Evolutionary conservation across 257 asterid species (phyloP).

Genomic region (Solanum phureja): DNA sequence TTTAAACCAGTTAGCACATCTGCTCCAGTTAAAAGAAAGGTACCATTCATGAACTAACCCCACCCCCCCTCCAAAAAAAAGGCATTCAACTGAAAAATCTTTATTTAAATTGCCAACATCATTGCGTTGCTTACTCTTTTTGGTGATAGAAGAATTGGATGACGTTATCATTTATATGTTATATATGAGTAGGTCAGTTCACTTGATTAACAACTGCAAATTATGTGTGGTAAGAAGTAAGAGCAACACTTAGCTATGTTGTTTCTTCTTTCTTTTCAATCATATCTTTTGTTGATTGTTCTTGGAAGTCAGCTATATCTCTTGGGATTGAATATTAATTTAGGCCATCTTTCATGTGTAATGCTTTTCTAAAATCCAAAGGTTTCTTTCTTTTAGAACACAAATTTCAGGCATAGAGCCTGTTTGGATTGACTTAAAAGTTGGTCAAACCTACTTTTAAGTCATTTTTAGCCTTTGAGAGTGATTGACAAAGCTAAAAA

Average conservation of each 20-base stretch:
- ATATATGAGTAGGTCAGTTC: neutral
- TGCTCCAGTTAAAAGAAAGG: constrained; percentile 76
- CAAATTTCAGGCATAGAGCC: neutral
- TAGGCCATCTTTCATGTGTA: neutral
- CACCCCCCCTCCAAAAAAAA: neutral
- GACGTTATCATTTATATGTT: neutral
- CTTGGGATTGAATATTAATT: neutral
- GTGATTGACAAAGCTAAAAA: neutral
- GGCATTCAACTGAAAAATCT: neutral
- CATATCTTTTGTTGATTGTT: neutral
- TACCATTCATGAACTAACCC: constrained; percentile 5
- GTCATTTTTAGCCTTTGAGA: neutral
- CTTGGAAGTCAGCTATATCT: neutral
- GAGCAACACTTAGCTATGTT: neutral
- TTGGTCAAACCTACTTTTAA: neutral
- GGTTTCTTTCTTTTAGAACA: neutral
- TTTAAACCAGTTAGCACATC: constrained; percentile 79
- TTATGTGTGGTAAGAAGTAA: neutral
- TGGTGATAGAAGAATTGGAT: neutral
- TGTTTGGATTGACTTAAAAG: neutral
- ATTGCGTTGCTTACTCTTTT: neutral
- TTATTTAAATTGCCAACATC: neutral
- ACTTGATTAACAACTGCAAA: neutral
- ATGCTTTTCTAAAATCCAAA: neutral
- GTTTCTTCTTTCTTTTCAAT: neutral